Evolutionary conservation across 1,284 basidiomycete species (phyloP).

Genomic region (Cryptococcus sp.): DNA sequence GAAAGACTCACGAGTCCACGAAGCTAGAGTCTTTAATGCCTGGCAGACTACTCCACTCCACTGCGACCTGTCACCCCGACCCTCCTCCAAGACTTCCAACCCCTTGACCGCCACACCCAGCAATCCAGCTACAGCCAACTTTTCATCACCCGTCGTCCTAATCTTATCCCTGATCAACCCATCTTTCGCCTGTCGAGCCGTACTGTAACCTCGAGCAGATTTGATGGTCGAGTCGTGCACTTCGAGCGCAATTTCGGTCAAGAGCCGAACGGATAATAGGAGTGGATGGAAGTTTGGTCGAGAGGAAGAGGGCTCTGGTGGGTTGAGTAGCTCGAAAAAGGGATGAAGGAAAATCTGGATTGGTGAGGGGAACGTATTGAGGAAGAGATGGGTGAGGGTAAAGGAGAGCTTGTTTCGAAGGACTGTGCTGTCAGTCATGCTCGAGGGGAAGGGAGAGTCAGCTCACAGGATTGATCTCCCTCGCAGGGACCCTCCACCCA

Average conservation of each 20-base stretch:
- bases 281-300: constrained; percentile 65
- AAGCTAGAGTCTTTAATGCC: constrained; percentile 83
- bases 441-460: not conserved
- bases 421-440: constrained; percentile 24
- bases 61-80: constrained; percentile 52
- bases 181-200: constrained; percentile 69
- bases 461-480: constrained; percentile 42
- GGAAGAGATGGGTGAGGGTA: constrained; percentile 90
- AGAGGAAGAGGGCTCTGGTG: constrained; percentile 24
- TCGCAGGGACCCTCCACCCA: constrained; percentile 47
- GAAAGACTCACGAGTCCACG: constrained; percentile 77
- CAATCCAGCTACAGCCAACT: constrained; percentile 78
- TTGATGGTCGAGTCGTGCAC: constrained; percentile 87
- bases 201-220: constrained; percentile 66
- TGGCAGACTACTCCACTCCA: constrained; percentile 78
- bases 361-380: constrained; percentile 57
- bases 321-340: constrained; percentile 46
- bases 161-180: constrained; percentile 80
- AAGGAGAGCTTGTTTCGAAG: constrained; percentile 92
- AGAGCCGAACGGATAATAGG: constrained; percentile 76
- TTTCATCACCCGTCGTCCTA: constrained; percentile 74
- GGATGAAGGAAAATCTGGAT: constrained; percentile 46
- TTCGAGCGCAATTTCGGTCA: constrained; percentile 87
- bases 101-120: constrained; percentile 75
- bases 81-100: constrained; percentile 52